Percentiles rank a stretch among this genome's conserved stretches.
These are phyloP conservation scores for Pueraria montana DNA, from an alignment of 306 rosid genomes.

Conservation along the genomic window DNA sequence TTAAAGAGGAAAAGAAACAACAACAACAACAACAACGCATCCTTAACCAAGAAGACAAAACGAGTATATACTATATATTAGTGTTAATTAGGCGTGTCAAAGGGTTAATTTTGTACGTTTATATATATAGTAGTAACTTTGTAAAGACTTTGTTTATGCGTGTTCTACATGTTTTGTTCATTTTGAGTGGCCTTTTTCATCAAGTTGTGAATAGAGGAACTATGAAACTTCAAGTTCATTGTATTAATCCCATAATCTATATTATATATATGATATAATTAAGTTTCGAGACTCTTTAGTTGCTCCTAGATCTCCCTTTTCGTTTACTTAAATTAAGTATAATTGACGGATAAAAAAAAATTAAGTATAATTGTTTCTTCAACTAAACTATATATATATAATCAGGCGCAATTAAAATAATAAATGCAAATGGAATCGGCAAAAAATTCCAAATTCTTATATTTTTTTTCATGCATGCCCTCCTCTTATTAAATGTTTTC, in stretches of 20 bases:
- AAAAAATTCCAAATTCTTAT: not conserved
- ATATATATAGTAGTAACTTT: slow-evolving; percentile 34
- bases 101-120: not conserved
- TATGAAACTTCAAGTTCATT: slow-evolving; percentile 29
- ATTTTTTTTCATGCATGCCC: slow-evolving; percentile 24
- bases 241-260: slow-evolving; percentile 4
- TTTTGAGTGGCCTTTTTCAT: not conserved
- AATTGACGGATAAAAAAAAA: no score
- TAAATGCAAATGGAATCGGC: not conserved
- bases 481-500: not conserved
- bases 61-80: not conserved
- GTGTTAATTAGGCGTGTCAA: slow-evolving; percentile 15
- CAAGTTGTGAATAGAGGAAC: slow-evolving; percentile 59
- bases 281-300: not conserved
- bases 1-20: slow-evolving; percentile 34
- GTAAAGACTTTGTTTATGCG: slow-evolving; percentile 31
- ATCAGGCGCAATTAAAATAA: not conserved
- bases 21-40: not conserved
- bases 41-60: slow-evolving; percentile 2
- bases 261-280: not conserved
- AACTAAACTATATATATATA: not conserved
- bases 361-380: not conserved
- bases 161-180: not conserved
- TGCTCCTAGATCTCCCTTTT: not conserved
- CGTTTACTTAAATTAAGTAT: not conserved